These are phyloP conservation scores for Balakata baccata DNA, from an alignment of 345 rosid species.

Conservation along the genomic window DNA sequence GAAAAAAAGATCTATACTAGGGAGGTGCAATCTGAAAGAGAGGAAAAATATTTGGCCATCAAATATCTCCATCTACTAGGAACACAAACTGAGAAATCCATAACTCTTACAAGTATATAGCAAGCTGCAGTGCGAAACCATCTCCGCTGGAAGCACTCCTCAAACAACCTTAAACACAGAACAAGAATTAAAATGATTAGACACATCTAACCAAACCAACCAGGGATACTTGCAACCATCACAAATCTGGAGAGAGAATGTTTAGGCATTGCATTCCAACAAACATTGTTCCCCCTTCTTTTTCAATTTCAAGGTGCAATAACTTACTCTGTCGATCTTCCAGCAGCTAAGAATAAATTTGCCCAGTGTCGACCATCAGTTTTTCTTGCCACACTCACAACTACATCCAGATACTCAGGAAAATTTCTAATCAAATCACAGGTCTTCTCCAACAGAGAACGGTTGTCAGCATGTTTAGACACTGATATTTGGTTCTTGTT, in stretches of 20 bases:
- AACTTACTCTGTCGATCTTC: conserved; percentile 93
- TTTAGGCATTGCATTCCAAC: background rate
- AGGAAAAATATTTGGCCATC: background rate
- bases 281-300: background rate
- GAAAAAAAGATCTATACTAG: background rate
- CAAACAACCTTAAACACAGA: conserved; percentile 63
- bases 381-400: conserved; percentile 97
- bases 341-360: conserved; percentile 91
- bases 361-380: conserved; percentile 99
- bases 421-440: conserved; percentile 85
- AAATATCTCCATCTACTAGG: background rate
- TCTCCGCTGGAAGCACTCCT: conserved; percentile 95
- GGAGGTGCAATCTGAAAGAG: background rate
- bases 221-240: background rate
- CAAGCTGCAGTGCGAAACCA: conserved; percentile 99
- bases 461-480: conserved; percentile 31
- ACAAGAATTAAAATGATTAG: conserved; percentile 12
- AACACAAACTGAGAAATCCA: conserved; percentile 15
- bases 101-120: conserved; percentile 80
- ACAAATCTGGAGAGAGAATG: background rate
- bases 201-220: background rate
- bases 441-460: conserved; percentile 80
- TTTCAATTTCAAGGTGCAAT: background rate
- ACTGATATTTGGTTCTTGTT: conserved; percentile 61
- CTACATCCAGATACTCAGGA: conserved; percentile 87